Evolutionary conservation across 257 asterid genomes (phyloP).

Genomic region (Ocimum tenuiflorum): DNA sequence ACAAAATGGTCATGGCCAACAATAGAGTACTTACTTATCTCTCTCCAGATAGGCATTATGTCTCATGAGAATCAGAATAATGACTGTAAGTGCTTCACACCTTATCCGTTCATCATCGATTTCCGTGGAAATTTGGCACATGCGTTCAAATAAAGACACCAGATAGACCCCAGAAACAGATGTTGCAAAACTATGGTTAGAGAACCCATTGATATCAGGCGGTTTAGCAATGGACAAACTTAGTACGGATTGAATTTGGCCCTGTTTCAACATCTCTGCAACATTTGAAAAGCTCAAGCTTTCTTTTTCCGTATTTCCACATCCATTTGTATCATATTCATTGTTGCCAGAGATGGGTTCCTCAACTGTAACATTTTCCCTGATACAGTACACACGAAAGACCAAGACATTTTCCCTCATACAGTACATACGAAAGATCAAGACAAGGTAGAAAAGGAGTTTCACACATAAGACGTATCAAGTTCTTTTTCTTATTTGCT

Average conservation of each 20-base stretch:
- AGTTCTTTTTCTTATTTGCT: background rate
- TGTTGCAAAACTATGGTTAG: conserved; percentile 25
- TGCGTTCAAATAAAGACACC: conserved; percentile 49
- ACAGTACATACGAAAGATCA: conserved; percentile 43
- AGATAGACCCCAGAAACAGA: conserved; percentile 41
- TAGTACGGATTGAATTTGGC: conserved; percentile 24
- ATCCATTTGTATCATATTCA: conserved; percentile 26
- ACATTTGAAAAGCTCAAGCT: conserved; percentile 21
- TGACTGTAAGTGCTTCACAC: conserved; percentile 62
- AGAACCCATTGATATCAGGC: conserved; percentile 22
- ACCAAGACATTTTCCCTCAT: conserved; percentile 69
- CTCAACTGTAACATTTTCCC: conserved; percentile 60
- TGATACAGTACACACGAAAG: conserved; percentile 47
- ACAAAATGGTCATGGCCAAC: background rate
- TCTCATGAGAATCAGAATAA: conserved; percentile 68
- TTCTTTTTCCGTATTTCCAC: conserved; percentile 29
- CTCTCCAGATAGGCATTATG: conserved; percentile 70
- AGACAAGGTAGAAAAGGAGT: conserved; percentile 33
- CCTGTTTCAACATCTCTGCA: conserved; percentile 32
- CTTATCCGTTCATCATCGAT: conserved; percentile 40
- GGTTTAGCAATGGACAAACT: conserved; percentile 21
- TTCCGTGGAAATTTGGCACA: conserved; percentile 46
- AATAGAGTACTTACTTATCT: conserved; percentile 52
- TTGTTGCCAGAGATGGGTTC: conserved; percentile 28
- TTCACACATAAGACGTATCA: conserved; percentile 17